A percentile compares a stretch with the other conserved stretches of the same genome.
phyloP scores from a whole-genome alignment of 306 rosid species.

The Cyclanthera cordifolia region DNA sequence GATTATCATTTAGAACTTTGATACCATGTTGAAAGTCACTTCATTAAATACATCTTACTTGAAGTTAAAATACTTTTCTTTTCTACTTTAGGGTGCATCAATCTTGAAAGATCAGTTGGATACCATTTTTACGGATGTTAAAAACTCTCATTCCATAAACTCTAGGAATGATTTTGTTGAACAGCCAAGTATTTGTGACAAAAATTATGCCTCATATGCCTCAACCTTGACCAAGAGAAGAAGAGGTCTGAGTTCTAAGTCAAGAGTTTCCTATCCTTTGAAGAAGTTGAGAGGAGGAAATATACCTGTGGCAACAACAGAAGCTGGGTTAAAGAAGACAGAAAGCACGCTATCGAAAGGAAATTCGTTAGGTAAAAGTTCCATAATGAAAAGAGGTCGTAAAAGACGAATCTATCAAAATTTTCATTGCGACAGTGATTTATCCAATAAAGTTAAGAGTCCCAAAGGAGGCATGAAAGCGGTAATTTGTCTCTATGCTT shows the following conservation, averaged over 20 bases:
- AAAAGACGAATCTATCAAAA: not conserved
- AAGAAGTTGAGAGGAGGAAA: not conserved
- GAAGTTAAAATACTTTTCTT: not conserved
- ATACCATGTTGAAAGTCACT: not conserved
- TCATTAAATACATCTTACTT: not conserved
- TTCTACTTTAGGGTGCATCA: not conserved
- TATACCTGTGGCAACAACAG: not conserved
- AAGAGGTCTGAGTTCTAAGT: not conserved
- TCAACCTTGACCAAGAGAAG: not conserved
- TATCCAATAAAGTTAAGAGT: not conserved
- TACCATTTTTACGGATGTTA: not conserved
- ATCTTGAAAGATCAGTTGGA: conserved; percentile 8
- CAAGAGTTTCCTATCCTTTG: not conserved
- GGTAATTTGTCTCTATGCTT: not conserved
- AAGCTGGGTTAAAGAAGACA: not conserved
- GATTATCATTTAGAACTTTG: not conserved
- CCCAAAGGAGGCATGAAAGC: not conserved
- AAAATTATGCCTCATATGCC: conserved; percentile 1
- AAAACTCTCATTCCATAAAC: not conserved
- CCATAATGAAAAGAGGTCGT: not conserved
- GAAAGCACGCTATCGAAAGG: not conserved
- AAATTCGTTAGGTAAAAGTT: not conserved
- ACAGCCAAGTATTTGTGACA: conserved; percentile 13
- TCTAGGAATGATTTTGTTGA: conserved; percentile 10
- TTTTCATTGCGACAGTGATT: not conserved